Conservation (phyloP, 23 red algal genomes). For the Agarophyton chilense region DNA sequence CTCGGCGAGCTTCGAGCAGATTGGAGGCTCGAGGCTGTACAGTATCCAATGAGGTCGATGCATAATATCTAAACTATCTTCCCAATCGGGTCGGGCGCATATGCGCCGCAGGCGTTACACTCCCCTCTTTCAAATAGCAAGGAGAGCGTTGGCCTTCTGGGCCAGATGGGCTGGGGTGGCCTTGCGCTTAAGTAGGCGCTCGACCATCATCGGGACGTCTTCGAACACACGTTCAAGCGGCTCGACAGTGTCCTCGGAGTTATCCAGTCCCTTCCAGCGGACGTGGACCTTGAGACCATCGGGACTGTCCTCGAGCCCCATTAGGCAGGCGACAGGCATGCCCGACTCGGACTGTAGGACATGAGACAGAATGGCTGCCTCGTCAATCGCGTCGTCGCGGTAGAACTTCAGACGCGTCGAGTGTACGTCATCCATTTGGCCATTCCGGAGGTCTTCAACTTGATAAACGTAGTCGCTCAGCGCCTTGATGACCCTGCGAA, state of each 20-base stretch:
- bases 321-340: background rate
- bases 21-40: no score
- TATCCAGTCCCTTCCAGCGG: background rate
- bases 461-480: constrained; percentile 7
- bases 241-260: background rate
- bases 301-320: background rate
- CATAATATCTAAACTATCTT: no score
- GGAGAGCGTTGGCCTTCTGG: background rate
- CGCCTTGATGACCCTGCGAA: constrained; percentile 16
- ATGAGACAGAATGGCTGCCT: background rate
- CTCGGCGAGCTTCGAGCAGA: no score
- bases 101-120: background rate
- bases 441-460: constrained; percentile 10
- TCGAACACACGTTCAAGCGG: background rate
- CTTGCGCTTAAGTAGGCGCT: background rate
- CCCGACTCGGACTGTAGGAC: background rate
- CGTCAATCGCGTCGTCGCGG: background rate
- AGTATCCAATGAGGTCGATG: no score
- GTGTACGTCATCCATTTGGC: background rate
- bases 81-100: no score
- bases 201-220: constrained; percentile 14
- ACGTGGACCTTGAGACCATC: background rate
- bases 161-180: background rate
- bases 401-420: constrained; percentile 35
- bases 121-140: constrained; percentile 3